Evolutionary conservation across 2,329 filamentous ascomycete genomes (phyloP).

Genomic region (Lachnellula cervina): DNA sequence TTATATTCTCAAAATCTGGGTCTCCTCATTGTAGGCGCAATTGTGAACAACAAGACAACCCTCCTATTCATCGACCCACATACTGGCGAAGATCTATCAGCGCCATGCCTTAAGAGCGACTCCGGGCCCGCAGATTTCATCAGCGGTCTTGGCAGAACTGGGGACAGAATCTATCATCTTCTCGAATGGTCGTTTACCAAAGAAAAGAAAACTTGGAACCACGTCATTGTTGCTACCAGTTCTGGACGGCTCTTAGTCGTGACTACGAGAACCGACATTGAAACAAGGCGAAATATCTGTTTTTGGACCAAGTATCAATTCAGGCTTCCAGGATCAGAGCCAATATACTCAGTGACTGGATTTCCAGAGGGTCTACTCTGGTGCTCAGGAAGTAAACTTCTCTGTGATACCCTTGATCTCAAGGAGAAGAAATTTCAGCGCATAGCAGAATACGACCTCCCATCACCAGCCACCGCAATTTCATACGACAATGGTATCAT

Average conservation of each 20-base stretch:
- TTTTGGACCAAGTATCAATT: conserved; percentile 53
- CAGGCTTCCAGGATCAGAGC: conserved; percentile 37
- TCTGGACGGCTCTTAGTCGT: conserved; percentile 53
- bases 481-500: conserved; percentile 44
- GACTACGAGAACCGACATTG: conserved; percentile 38
- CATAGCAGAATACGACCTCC: conserved; percentile 43
- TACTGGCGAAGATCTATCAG: conserved; percentile 48
- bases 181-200: conserved; percentile 59
- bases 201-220: conserved; percentile 54
- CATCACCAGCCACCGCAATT: conserved; percentile 49
- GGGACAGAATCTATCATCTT: conserved; percentile 56
- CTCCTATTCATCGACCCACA: conserved; percentile 53
- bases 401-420: conserved; percentile 51
- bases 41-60: conserved; percentile 40
- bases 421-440: conserved; percentile 46
- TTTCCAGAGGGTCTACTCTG: conserved; percentile 53
- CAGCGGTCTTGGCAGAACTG: conserved; percentile 49
- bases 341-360: conserved; percentile 53
- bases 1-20: conserved; percentile 51
- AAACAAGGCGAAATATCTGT: conserved; percentile 35
- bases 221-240: conserved; percentile 56
- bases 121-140: conserved; percentile 44
- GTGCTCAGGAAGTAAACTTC: conserved; percentile 48
- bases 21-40: conserved; percentile 49
- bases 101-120: conserved; percentile 34